These are phyloP conservation scores for Aethionema arabicum DNA, from an alignment of 345 rosid species.

Conservation along the genomic window DNA sequence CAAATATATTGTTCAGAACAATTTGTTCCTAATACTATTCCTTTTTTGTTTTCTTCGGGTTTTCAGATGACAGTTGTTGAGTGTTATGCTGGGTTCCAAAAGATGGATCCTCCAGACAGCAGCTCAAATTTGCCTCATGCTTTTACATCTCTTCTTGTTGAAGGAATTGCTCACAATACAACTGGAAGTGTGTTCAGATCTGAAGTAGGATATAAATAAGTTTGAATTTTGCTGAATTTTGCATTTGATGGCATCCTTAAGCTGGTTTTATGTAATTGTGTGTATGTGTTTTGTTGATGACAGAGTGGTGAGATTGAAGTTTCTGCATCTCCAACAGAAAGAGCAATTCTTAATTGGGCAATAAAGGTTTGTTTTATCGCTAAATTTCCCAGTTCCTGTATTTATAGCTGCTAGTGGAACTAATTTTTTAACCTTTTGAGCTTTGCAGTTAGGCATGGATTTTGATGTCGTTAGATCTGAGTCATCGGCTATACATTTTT, in stretches of 20 bases:
- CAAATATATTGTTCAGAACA: no score
- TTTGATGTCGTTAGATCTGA: conserved; percentile 60
- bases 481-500: conserved; percentile 66
- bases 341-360: conserved; percentile 85
- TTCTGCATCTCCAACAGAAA: conserved; percentile 95
- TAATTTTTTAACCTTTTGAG: conserved; percentile 12
- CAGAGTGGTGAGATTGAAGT: conserved; percentile 78
- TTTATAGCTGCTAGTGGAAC: conserved; percentile 17
- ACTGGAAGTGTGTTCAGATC: conserved; percentile 76
- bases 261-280: conserved; percentile 4
- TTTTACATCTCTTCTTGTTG: conserved; percentile 50
- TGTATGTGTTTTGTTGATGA: conserved; percentile 22
- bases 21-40: conserved; percentile 9
- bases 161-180: conserved; percentile 78
- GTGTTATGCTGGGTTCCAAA: conserved; percentile 60
- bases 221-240: conserved; percentile 3
- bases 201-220: conserved; percentile 46
- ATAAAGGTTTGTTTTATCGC: conserved; percentile 52
- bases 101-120: conserved; percentile 47
- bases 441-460: conserved; percentile 83
- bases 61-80: conserved; percentile 90
- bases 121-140: conserved; percentile 47
- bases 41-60: conserved; percentile 3
- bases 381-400: conserved; percentile 7
- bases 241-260: conserved; percentile 14